These are phyloP conservation scores for Rhododendron vialii DNA, from an alignment of 148 eudicot genomes.

Conservation along the genomic window DNA sequence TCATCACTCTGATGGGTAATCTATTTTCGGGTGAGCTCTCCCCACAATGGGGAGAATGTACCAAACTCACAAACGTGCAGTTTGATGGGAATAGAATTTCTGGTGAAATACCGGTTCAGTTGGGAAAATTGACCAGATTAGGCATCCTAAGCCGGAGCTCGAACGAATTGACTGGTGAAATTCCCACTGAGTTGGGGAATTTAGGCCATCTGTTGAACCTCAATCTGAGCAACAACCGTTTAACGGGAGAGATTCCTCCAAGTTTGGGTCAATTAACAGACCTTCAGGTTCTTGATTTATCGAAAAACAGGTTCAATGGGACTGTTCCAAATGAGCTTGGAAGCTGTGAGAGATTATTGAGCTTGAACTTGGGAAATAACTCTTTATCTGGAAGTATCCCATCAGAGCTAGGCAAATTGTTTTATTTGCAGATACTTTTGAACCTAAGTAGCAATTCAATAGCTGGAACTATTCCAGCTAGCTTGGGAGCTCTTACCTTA, in stretches of 20 bases:
- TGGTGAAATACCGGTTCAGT: conserved; percentile 47
- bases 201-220: conserved; percentile 31
- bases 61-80: conserved; percentile 46
- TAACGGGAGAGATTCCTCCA: conserved; percentile 54
- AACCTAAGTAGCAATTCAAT: conserved; percentile 77
- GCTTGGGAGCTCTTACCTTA: conserved; percentile 37
- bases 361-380: conserved; percentile 67
- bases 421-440: conserved; percentile 38
- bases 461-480: conserved; percentile 54
- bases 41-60: conserved; percentile 53
- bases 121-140: conserved; percentile 37
- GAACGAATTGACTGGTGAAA: conserved; percentile 41
- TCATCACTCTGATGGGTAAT: conserved; percentile 45
- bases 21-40: conserved; percentile 67
- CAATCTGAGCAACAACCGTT: conserved; percentile 50
- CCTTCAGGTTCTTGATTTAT: conserved; percentile 63
- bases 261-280: conserved; percentile 42
- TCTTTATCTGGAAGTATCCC: conserved; percentile 60
- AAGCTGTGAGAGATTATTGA: conserved; percentile 34
- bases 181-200: conserved; percentile 49
- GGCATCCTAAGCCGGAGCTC: conserved; percentile 28
- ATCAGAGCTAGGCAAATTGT: conserved; percentile 49
- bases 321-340: conserved; percentile 52
- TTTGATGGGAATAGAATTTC: conserved; percentile 38
- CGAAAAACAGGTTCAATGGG: conserved; percentile 53